phyloP scores from a whole-genome alignment of 257 asterid genomes.

The Craterostigma plantagineum region DNA sequence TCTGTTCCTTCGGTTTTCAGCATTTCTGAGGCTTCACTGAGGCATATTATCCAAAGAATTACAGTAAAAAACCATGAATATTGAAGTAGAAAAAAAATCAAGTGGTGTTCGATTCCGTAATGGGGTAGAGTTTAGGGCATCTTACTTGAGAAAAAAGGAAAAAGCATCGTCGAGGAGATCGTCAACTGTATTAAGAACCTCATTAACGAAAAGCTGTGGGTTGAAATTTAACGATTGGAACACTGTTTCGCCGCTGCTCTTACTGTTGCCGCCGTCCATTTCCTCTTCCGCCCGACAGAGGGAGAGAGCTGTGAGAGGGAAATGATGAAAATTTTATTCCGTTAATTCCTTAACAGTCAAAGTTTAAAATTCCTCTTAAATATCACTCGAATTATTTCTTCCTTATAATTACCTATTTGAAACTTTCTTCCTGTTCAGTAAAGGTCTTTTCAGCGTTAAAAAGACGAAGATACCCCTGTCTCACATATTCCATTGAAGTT shows the following conservation, averaged over 20 bases:
- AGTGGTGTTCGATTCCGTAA: not conserved
- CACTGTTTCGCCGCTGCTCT: constrained; percentile 28
- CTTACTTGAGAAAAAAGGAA: constrained; percentile 32
- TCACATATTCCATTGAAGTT: no score
- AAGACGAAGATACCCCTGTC: no score
- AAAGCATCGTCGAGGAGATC: constrained; percentile 36
- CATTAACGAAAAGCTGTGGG: constrained; percentile 53
- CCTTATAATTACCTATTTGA: no score
- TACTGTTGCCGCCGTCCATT: not conserved
- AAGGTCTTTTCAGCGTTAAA: no score
- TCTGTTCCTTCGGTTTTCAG: constrained; percentile 26
- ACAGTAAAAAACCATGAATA: not conserved
- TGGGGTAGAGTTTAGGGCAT: constrained; percentile 3
- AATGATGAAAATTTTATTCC: no score
- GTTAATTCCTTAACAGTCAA: no score
- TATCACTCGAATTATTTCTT: no score
- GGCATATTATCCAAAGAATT: not conserved
- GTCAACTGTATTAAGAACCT: constrained; percentile 40
- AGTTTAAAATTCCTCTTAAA: no score
- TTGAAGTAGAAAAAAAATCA: not conserved
- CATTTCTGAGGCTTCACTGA: constrained; percentile 25
- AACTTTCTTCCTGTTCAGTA: no score
- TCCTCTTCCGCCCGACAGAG: no score
- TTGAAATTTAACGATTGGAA: constrained; percentile 53
- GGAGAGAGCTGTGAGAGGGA: not conserved